phyloP scores from a whole-genome alignment of 2,329 filamentous ascomycete species.

The Orbilia javanica region DNA sequence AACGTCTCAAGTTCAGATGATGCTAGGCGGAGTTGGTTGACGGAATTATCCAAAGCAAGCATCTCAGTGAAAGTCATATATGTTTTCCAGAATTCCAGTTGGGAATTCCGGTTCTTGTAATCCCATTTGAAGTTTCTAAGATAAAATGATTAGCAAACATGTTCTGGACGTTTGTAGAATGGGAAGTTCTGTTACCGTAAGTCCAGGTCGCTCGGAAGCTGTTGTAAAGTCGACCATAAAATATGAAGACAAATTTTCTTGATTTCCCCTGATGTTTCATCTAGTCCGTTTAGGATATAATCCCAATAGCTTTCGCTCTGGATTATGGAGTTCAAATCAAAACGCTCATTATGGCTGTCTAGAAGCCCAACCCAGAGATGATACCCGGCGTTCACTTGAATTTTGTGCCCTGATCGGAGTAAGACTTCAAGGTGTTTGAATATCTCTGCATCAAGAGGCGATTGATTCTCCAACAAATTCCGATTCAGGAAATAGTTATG shows the following conservation, averaged over 20 bases:
- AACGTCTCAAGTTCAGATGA: constrained; percentile 59
- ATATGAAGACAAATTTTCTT: constrained; percentile 61
- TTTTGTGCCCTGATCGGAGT: constrained; percentile 36
- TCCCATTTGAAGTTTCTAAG: constrained; percentile 43
- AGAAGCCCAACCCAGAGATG: constrained; percentile 53
- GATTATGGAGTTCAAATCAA: constrained; percentile 37
- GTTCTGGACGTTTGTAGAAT: background rate
- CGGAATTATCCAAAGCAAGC: constrained; percentile 61
- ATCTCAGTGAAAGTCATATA: constrained; percentile 62
- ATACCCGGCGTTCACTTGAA: constrained; percentile 51
- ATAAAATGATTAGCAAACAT: constrained; percentile 1
- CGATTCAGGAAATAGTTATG: constrained; percentile 18
- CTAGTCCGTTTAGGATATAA: constrained; percentile 58
- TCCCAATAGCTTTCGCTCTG: constrained; percentile 45
- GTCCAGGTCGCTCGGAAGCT: constrained; percentile 28
- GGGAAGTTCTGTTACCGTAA: constrained; percentile 34
- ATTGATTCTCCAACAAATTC: constrained; percentile 1
- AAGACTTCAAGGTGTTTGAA: constrained; percentile 43
- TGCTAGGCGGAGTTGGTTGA: constrained; percentile 61
- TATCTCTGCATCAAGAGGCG: constrained; percentile 23
- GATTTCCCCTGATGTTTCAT: constrained; percentile 59
- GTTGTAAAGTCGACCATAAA: constrained; percentile 59
- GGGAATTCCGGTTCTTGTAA: constrained; percentile 3
- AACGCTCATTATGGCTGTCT: constrained; percentile 31
- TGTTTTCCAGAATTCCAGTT: constrained; percentile 59